Conservation (phyloP, 2,329 filamentous ascomycete species). For the Diaporthe aspalathi region DNA sequence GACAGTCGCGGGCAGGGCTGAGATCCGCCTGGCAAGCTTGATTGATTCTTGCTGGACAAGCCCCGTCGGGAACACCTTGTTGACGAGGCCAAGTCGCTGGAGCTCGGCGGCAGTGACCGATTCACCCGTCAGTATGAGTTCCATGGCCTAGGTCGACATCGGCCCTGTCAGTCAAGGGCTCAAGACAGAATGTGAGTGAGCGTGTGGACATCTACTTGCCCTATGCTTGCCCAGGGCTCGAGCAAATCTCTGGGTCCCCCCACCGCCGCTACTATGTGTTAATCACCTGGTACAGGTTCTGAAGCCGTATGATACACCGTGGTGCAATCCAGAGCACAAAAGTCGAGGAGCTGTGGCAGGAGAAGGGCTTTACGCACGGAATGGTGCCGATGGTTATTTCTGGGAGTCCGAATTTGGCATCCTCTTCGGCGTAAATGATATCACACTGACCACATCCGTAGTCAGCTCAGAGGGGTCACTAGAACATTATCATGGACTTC, state of each 20-base stretch:
- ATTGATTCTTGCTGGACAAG: conserved; percentile 53
- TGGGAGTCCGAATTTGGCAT: conserved; percentile 47
- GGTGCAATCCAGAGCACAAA: too few relatives aligned
- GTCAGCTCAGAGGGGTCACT: neutral
- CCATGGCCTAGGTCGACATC: conserved; percentile 53
- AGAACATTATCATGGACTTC: neutral
- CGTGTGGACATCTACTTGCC: conserved; percentile 41
- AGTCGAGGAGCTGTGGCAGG: too few relatives aligned
- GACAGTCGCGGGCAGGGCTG: conserved; percentile 53
- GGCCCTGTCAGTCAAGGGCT: conserved; percentile 27
- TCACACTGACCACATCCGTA: conserved; percentile 47
- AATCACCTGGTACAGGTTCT: too few relatives aligned
- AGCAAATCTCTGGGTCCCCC: conserved; percentile 49
- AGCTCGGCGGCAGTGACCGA: conserved; percentile 51
- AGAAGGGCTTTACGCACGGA: conserved; percentile 32
- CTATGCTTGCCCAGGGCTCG: conserved; percentile 51
- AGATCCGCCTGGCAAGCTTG: conserved; percentile 53
- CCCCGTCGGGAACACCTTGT: conserved; percentile 49
- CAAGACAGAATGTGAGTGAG: neutral
- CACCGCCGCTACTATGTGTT: conserved; percentile 39
- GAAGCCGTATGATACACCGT: too few relatives aligned
- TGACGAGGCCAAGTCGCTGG: conserved; percentile 54
- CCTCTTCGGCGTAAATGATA: conserved; percentile 48
- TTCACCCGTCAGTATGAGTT: conserved; percentile 56
- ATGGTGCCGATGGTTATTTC: conserved; percentile 49